Conservation (phyloP, 768 basidiomycete species). For the Phlebiopsis flavidoalba region DNA sequence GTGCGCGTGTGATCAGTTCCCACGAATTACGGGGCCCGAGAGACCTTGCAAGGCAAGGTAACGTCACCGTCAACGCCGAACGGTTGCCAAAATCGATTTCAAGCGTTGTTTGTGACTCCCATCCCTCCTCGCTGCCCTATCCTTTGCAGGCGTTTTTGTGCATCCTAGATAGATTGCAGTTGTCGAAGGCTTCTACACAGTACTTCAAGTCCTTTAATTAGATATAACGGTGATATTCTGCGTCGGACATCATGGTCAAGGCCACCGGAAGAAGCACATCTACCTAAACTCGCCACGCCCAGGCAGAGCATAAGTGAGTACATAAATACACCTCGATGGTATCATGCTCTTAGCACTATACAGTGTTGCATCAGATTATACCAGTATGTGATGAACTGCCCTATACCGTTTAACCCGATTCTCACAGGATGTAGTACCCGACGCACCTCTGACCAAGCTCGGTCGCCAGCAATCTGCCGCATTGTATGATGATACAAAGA, state of each 20-base stretch:
- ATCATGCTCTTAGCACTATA: too few relatives aligned
- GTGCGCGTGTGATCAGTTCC: too few relatives aligned
- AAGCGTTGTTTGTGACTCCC: background rate
- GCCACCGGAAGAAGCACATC: slow-evolving; percentile 24
- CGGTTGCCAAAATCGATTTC: background rate
- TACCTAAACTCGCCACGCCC: slow-evolving; percentile 24
- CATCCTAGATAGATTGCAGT: too few relatives aligned
- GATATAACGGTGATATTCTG: background rate
- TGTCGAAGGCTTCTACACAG: too few relatives aligned
- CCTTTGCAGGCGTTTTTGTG: too few relatives aligned
- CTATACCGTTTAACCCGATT: background rate
- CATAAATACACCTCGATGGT: background rate
- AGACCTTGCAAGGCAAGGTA: too few relatives aligned
- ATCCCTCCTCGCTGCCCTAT: background rate
- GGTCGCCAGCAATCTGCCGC: slow-evolving; percentile 21
- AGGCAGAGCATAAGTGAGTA: slow-evolving; percentile 26
- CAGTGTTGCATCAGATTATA: slow-evolving; percentile 22
- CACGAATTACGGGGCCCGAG: too few relatives aligned
- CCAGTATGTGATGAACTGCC: slow-evolving; percentile 10
- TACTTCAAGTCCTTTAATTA: too few relatives aligned
- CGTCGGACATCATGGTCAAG: slow-evolving; percentile 10
- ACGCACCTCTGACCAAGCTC: slow-evolving; percentile 21
- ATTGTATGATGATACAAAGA: slow-evolving; percentile 19
- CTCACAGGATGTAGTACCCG: slow-evolving; percentile 15
- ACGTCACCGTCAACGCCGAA: too few relatives aligned